Base-by-base conservation (phyloP, 495 filamentous ascomycete genomes). In the Penicillium bialowiezense region DNA sequence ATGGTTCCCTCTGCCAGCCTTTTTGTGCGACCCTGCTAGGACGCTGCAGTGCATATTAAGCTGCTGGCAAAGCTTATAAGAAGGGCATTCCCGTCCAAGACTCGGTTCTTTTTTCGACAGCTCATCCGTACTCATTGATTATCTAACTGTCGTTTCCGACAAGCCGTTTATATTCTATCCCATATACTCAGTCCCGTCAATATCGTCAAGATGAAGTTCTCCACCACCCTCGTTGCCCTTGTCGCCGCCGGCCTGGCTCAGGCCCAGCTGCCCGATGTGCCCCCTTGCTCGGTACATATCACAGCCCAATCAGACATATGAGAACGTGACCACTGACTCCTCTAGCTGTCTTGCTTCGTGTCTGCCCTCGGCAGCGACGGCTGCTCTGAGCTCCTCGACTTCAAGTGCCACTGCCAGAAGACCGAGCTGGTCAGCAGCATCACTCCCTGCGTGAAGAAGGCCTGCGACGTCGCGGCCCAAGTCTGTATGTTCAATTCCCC, bases 391-490 rank as follows among this genome's bases (percentile, higher is more conserved):
- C 50, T 78, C 34, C 68, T 62, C 35, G 74, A 79, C 60, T 79
- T 79, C 51, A 65, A 66, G 44, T 79, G 76, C 59, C 76, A 79
- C 60, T 79, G 76, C 60, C 60, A 70, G 55, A 75, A 76, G 56
- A 54, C 69, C 36, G 41, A 55, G 7, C 65, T 79, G 20, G 62
- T 76, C 37, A 41, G 46, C 46, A 41, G 40, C 19, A 65, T 77
- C 41, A 69, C 66, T 26, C 73, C 76, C 17, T 79, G 76, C 40
- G 70, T 78, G 9, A 39, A 75, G 57, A 62, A 66, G 49, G 62
- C 59, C 12, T 79, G 74, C 59, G 46, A 48, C 13, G 21, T 54
- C 9, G 20, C 54, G 1, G 74, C 75, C 48, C 73, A 74, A 45
- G 58, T 65, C 36, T 50, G 69, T 68, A 59, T 19, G 63, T 63